These are phyloP conservation scores for Ophiocordyceps camponoti-rufipedis DNA, from an alignment of 2,329 filamentous ascomycete species.

Conservation along the genomic window DNA sequence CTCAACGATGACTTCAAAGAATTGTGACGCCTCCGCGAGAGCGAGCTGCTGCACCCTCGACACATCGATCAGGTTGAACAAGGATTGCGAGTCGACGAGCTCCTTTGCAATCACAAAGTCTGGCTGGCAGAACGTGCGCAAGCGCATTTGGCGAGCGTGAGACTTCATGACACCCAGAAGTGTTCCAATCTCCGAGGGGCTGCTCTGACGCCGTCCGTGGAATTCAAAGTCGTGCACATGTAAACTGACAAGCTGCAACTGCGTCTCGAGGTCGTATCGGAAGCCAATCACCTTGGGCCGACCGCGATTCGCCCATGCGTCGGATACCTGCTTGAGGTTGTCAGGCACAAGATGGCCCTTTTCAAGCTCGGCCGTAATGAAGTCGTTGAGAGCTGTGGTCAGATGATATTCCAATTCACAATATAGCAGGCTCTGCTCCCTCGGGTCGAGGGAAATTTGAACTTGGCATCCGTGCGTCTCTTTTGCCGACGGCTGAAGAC, in stretches of 20 bases:
- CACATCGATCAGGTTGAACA: slow-evolving; percentile 30
- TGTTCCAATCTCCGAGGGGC: slow-evolving; percentile 23
- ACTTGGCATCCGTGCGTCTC: slow-evolving; percentile 13
- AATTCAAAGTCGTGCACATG: slow-evolving; percentile 36
- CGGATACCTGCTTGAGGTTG: slow-evolving; percentile 31
- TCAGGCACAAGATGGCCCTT: slow-evolving; percentile 33
- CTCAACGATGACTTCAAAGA: slow-evolving; percentile 34
- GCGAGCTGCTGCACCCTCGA: slow-evolving; percentile 23
- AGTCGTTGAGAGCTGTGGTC: slow-evolving; percentile 30
- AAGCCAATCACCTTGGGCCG: slow-evolving; percentile 37
- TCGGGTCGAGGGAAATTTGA: slow-evolving; percentile 31
- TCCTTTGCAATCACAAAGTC: slow-evolving; percentile 40
- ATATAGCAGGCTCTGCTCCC: slow-evolving; percentile 40
- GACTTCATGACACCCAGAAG: slow-evolving; percentile 32
- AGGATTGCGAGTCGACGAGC: slow-evolving; percentile 30
- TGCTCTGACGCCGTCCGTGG: slow-evolving; percentile 26
- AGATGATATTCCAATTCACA: slow-evolving; percentile 39
- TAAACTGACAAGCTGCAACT: slow-evolving; percentile 32
- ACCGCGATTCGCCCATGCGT: slow-evolving; percentile 32
- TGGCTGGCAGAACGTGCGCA: slow-evolving; percentile 39
- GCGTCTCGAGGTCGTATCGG: slow-evolving; percentile 41
- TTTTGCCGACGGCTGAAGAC: slow-evolving; percentile 12
- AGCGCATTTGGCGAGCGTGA: slow-evolving; percentile 31
- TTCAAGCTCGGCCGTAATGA: slow-evolving; percentile 32
- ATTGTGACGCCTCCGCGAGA: slow-evolving; percentile 30